phyloP scores from a whole-genome alignment of 2,329 filamentous ascomycete genomes.

The Fusarium dlaminii region DNA sequence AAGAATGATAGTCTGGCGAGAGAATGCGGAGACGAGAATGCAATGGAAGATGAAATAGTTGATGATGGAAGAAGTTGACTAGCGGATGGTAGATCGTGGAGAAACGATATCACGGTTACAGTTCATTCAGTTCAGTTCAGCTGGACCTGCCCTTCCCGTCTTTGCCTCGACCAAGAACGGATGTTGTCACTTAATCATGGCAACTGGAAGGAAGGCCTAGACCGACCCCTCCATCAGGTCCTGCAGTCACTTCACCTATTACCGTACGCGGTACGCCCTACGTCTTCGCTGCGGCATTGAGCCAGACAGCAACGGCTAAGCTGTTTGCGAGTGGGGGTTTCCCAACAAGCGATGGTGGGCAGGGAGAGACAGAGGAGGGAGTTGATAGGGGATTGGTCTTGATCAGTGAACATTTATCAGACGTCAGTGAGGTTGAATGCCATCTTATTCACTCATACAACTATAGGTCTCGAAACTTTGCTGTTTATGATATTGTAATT shows the following conservation, averaged over 20 bases:
- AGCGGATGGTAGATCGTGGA: neutral
- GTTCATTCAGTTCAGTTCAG: neutral
- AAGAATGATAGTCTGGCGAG: neutral
- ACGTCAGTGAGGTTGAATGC: too few species aligned
- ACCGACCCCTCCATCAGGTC: conserved; percentile 3
- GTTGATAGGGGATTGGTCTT: neutral
- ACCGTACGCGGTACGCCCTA: neutral
- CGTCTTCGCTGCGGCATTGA: conserved; percentile 12
- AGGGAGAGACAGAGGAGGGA: neutral
- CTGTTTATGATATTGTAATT: neutral
- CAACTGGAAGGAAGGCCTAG: conserved; percentile 5
- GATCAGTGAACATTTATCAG: neutral
- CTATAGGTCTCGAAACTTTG: neutral
- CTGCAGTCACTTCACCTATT: neutral
- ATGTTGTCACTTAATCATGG: conserved; percentile 21
- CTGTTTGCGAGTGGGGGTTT: conserved; percentile 27
- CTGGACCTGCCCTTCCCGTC: neutral
- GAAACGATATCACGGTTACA: conserved; percentile 6
- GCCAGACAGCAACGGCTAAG: conserved; percentile 12
- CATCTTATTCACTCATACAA: neutral
- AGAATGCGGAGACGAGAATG: neutral
- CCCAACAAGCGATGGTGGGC: neutral
- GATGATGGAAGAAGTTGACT: neutral
- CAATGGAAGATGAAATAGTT: neutral
- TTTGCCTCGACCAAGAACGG: neutral